Base-by-base conservation (phyloP, 2,329 filamentous ascomycete genomes). In the Colletotrichum viniferum region DNA sequence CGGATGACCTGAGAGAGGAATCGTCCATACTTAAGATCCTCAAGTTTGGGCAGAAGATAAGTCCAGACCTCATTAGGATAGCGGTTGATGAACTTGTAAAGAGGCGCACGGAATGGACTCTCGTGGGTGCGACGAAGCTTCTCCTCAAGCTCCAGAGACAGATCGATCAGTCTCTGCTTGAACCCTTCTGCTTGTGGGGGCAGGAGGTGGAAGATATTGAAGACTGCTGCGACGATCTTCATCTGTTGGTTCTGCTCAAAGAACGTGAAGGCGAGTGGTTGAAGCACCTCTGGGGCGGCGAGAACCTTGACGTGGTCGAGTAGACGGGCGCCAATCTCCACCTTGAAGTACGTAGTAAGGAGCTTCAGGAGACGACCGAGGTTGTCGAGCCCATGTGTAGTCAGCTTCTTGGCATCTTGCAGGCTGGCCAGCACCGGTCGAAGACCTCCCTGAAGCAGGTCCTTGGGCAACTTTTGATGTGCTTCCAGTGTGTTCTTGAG, bases 311-410 rank as follows among this genome's bases (percentile, higher is more conserved):
- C 94, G 80, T 99, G 97, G 78, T 98, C 96, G 12, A 99, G 88
- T n/a, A 99, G 86, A 28, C 97, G 92, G 26, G 95, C 92, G 8
- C 97, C 97, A 69, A 99, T 99, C 82, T 99, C 97, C 1, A 98
- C 96, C 85, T 99, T 99, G 86, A 99, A 99, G 83, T 99, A 99
- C 75, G 97, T 98, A 0, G 96, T 99, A 21, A 99, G 88, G 3
- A 99, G 89, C 77, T 97, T 96, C 76, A 99, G 86, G 3, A 99
- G 89, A 52, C 96, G 92, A 21, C 96, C 96, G 36, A 99, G 87
- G 30, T 98, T 98, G 82, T 98, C 96, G 6, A 99, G 88, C 4
- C 96, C 96, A 79, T 96, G 94, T 0, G 96, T 94, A 24, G 93
- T 98, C 24, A 99, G 88, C 73, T 96, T 93, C 83, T 98, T 95